Evolutionary conservation across 2,329 filamentous ascomycete genomes (phyloP).

Genomic region (Triangularia verruculosa): DNA sequence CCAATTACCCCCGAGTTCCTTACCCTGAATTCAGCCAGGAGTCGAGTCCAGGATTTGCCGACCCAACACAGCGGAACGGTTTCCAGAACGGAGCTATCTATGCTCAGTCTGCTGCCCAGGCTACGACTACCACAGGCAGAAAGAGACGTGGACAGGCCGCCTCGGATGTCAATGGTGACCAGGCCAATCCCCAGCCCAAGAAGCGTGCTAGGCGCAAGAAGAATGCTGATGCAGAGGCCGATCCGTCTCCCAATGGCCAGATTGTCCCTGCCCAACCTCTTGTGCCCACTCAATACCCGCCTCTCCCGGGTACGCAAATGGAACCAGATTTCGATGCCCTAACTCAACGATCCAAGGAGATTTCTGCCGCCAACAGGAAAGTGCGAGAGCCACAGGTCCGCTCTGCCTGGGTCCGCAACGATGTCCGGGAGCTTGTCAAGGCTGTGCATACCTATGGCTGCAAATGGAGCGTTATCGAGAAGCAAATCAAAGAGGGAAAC

Average conservation of each 20-base stretch:
- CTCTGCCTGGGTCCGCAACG: slow-evolving; percentile 42
- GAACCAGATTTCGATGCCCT: slow-evolving; percentile 30
- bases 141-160: slow-evolving; percentile 20
- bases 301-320: slow-evolving; percentile 17
- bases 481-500: slow-evolving; percentile 29
- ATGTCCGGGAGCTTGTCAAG: slow-evolving; percentile 41
- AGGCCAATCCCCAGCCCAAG: slow-evolving; percentile 15
- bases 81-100: slow-evolving; percentile 22
- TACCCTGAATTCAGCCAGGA: not conserved
- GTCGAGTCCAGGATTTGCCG: not conserved
- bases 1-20: not conserved
- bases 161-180: not conserved
- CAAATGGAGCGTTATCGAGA: slow-evolving; percentile 41
- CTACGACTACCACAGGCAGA: slow-evolving; percentile 1
- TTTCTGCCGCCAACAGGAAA: slow-evolving; percentile 31
- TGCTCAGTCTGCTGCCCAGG: slow-evolving; percentile 24
- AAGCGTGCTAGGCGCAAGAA: slow-evolving; percentile 23
- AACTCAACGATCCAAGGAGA: slow-evolving; percentile 27
- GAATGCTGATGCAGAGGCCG: slow-evolving; percentile 11
- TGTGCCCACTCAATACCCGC: slow-evolving; percentile 23
- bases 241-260: slow-evolving; percentile 1
- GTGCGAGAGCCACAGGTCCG: slow-evolving; percentile 35
- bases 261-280: slow-evolving; percentile 6
- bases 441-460: slow-evolving; percentile 40
- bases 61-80: not conserved